Evolutionary conservation across 1,284 basidiomycete genomes (phyloP).

Genomic region (Ganoderma sinense): DNA sequence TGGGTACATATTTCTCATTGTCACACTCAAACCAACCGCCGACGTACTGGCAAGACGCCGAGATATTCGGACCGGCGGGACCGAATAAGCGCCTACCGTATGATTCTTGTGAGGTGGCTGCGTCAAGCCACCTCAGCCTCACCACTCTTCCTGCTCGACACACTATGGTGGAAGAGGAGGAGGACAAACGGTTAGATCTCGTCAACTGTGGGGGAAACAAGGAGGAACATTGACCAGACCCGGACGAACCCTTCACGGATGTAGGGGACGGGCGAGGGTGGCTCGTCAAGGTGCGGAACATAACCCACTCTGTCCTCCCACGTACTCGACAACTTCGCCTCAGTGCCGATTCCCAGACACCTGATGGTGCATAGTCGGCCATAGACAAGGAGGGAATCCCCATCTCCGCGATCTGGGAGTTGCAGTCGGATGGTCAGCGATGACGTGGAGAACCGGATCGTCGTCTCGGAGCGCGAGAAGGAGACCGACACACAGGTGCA

Average conservation of each 20-base stretch:
- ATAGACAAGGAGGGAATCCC: slow-evolving; percentile 70
- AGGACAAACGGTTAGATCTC: too few species aligned
- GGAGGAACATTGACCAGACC: slow-evolving; percentile 73
- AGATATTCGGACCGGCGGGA: too few species aligned
- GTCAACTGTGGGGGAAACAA: too few species aligned
- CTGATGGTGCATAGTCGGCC: slow-evolving; percentile 76
- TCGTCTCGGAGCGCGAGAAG: slow-evolving; percentile 78
- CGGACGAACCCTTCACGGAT: slow-evolving; percentile 78
- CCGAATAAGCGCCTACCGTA: too few species aligned
- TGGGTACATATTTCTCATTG: too few species aligned
- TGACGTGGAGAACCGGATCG: slow-evolving; percentile 78
- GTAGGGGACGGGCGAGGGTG: slow-evolving; percentile 77
- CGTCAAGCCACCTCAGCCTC: too few species aligned
- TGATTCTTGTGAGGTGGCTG: too few species aligned
- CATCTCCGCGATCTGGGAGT: slow-evolving; percentile 70
- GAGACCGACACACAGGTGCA: slow-evolving; percentile 59
- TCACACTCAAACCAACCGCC: too few species aligned
- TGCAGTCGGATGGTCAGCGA: slow-evolving; percentile 71
- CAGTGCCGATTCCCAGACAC: slow-evolving; percentile 67
- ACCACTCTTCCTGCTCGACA: too few species aligned
- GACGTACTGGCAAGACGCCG: too few species aligned
- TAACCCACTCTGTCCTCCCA: not conserved
- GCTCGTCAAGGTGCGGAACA: slow-evolving; percentile 77
- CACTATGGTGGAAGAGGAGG: too few species aligned
- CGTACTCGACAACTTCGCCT: not conserved